Conservation (phyloP, 1,284 basidiomycete genomes). For the Fomitopsis betulina region DNA sequence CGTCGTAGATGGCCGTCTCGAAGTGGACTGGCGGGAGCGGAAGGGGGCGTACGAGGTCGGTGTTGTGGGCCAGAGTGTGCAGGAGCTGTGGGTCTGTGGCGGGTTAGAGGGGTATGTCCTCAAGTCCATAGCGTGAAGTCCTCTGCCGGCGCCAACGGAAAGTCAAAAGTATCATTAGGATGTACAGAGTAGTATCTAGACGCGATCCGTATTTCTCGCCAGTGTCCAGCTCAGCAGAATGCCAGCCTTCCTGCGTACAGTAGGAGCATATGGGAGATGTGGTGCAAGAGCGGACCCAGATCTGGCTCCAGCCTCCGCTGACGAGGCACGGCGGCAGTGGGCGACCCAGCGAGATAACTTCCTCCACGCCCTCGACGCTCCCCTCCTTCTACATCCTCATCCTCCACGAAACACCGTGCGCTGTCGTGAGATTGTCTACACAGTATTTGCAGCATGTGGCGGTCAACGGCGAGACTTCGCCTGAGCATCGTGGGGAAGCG, state of each 20-base stretch:
- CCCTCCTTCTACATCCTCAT: not conserved
- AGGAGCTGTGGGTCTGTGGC: conserved; percentile 86
- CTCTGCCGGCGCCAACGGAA: not conserved
- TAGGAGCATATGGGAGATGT: no score
- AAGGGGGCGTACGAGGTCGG: conserved; percentile 63
- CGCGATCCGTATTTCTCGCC: not conserved
- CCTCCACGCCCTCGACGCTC: not conserved
- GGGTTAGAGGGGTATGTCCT: conserved; percentile 78
- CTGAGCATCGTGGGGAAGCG: not conserved
- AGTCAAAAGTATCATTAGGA: not conserved
- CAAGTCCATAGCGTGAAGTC: conserved; percentile 48
- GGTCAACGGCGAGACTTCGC: conserved; percentile 2
- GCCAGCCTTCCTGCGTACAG: no score
- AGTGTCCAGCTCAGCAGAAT: no score
- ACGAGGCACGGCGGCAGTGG: not conserved
- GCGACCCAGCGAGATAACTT: not conserved
- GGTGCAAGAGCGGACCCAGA: not conserved
- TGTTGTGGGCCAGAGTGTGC: conserved; percentile 85
- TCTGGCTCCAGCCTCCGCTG: not conserved
- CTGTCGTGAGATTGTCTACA: not conserved
- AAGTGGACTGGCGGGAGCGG: conserved; percentile 36
- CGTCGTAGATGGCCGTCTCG: conserved; percentile 66
- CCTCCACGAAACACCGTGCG: not conserved
- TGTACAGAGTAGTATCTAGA: not conserved
- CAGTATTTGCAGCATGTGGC: conserved; percentile 4